phyloP scores from a whole-genome alignment of 140 eudicot species.

The Oenanthe javanica region DNA sequence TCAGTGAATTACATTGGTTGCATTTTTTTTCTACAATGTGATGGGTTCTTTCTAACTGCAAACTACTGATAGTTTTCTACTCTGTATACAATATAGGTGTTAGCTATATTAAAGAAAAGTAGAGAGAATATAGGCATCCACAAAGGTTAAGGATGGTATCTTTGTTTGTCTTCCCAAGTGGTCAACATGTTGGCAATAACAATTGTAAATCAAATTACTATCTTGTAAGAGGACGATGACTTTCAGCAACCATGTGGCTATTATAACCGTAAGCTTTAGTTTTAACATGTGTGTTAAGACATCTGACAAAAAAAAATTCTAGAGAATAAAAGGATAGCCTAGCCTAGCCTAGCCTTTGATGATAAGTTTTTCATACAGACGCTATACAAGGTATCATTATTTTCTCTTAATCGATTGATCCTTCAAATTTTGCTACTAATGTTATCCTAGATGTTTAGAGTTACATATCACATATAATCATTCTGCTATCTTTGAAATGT shows the following conservation, averaged over 20 bases:
- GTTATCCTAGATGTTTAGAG: slow-evolving; percentile 45
- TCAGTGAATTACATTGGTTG: background rate
- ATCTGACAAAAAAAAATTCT: background rate
- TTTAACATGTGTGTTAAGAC: background rate
- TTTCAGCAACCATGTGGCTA: slow-evolving; percentile 71
- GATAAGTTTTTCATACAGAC: slow-evolving; percentile 76
- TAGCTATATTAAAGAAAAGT: slow-evolving; percentile 57
- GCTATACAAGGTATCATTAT: slow-evolving; percentile 59
- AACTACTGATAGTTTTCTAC: slow-evolving; percentile 12
- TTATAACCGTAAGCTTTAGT: slow-evolving; percentile 50
- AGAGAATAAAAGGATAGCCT: background rate
- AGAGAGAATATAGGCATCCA: slow-evolving; percentile 55
- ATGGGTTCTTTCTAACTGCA: background rate
- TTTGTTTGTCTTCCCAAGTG: slow-evolving; percentile 67
- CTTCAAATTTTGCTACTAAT: background rate
- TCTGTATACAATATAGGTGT: slow-evolving; percentile 44
- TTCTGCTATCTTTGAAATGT: slow-evolving; percentile 69
- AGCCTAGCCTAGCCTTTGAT: slow-evolving; percentile 60
- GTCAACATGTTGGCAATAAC: slow-evolving; percentile 77
- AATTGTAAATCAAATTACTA: slow-evolving; percentile 64
- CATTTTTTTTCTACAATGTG: background rate
- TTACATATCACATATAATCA: slow-evolving; percentile 58
- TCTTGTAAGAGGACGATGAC: slow-evolving; percentile 64
- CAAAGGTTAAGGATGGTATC: slow-evolving; percentile 55
- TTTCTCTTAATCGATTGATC: background rate